These are phyloP conservation scores for Tetracladium setigerum DNA, from an alignment of 495 filamentous ascomycete genomes.

Conservation along the genomic window DNA sequence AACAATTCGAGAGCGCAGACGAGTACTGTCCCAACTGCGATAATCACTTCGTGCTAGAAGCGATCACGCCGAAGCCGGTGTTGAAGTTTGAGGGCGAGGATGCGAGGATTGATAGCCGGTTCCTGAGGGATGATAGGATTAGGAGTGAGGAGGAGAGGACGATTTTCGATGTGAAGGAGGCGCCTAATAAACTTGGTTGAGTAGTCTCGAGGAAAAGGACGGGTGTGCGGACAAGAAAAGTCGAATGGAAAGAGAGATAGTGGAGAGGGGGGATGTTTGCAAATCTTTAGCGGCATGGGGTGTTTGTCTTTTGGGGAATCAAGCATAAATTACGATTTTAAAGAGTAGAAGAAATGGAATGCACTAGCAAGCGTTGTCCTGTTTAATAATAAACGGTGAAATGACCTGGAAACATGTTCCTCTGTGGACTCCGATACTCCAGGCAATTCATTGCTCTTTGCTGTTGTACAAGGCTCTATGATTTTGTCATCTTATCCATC, in stretches of 20 bases:
- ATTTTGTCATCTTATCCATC: background rate
- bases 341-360: background rate
- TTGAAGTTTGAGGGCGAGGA: conserved; percentile 87
- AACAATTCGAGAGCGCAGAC: conserved; percentile 93
- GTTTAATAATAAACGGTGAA: background rate
- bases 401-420: background rate
- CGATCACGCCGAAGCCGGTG: conserved; percentile 68
- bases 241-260: background rate
- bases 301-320: background rate
- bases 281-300: conserved; percentile 19
- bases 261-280: conserved; percentile 6
- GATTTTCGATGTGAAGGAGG: conserved; percentile 66
- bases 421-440: background rate
- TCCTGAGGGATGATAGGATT: conserved; percentile 90
- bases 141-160: conserved; percentile 50
- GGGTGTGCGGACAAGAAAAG: background rate
- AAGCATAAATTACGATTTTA: background rate
- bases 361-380: no score
- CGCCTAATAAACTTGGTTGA: conserved; percentile 70
- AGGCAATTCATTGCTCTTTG: conserved; percentile 19
- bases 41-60: conserved; percentile 94
- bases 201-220: background rate
- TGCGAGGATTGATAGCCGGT: conserved; percentile 71
- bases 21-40: conserved; percentile 99
- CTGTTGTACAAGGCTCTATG: conserved; percentile 21